phyloP scores from a whole-genome alignment of 495 filamentous ascomycete genomes.

The Chaetomium cochliodes region DNA sequence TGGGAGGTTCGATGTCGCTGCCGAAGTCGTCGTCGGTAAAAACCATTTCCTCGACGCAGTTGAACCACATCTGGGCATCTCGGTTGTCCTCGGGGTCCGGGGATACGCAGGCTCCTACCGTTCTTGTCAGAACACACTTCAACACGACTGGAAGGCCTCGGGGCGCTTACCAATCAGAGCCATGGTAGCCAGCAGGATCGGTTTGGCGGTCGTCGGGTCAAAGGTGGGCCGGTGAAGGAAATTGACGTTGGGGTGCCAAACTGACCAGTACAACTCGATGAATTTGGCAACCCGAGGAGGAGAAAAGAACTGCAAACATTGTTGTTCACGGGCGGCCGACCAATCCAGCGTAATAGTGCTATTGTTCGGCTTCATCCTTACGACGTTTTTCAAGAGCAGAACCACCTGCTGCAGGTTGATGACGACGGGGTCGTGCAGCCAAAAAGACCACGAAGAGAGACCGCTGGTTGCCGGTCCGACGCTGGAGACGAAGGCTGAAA shows the following conservation, averaged over 20 bases:
- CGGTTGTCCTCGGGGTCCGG: constrained; percentile 32
- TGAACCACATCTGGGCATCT: constrained; percentile 35
- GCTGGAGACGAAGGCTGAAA: neutral
- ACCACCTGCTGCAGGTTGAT: constrained; percentile 33
- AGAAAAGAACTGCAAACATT: constrained; percentile 34
- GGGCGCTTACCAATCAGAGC: constrained; percentile 31
- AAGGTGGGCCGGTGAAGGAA: constrained; percentile 34
- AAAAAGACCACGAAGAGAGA: constrained; percentile 22
- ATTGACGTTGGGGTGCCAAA: constrained; percentile 37
- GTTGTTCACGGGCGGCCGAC: constrained; percentile 30
- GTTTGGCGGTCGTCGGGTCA: constrained; percentile 26
- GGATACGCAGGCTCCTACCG: constrained; percentile 34
- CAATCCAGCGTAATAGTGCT: constrained; percentile 32
- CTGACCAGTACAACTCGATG: constrained; percentile 36
- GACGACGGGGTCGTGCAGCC: constrained; percentile 31
- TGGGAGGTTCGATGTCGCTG: constrained; percentile 29
- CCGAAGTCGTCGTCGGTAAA: constrained; percentile 37
- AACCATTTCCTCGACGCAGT: constrained; percentile 38
- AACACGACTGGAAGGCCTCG: neutral
- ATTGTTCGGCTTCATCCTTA: constrained; percentile 30
- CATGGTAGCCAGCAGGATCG: constrained; percentile 32
- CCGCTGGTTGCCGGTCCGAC: neutral
- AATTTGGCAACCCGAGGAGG: constrained; percentile 32
- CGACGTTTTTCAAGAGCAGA: constrained; percentile 29
- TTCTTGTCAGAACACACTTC: neutral